phyloP scores from a whole-genome alignment of 305 asterid genomes.

The Solanum hybrid region DNA sequence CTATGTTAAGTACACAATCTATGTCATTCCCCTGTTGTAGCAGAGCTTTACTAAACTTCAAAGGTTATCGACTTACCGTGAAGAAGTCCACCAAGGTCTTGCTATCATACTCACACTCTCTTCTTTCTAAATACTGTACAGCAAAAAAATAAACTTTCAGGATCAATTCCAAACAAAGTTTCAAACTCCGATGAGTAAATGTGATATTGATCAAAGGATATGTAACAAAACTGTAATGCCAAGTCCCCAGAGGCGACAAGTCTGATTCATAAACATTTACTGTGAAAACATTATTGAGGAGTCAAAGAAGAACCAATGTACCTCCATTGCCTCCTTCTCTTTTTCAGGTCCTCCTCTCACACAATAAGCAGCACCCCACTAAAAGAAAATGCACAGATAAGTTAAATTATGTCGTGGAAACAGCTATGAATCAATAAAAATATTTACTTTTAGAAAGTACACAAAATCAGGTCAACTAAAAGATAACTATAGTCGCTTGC shows the following conservation, averaged over 20 bases:
- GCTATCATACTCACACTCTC: constrained; percentile 86
- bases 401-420: neutral
- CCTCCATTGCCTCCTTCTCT: constrained; percentile 80
- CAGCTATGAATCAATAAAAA: neutral
- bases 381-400: constrained; percentile 1
- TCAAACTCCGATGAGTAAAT: neutral
- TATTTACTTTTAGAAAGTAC: neutral
- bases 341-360: constrained; percentile 76
- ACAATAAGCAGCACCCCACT: constrained; percentile 98
- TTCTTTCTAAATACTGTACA: constrained; percentile 64
- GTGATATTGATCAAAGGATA: neutral
- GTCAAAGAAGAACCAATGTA: constrained; percentile 3
- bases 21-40: neutral
- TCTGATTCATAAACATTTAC: neutral
- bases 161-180: neutral
- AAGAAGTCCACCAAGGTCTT: constrained; percentile 67
- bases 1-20: neutral
- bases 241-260: neutral
- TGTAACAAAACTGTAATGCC: neutral
- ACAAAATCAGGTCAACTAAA: neutral
- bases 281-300: neutral
- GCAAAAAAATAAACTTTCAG: neutral
- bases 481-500: neutral
- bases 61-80: constrained; percentile 30
- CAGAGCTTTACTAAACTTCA: neutral